Evolutionary conservation across 768 basidiomycete species (phyloP).

Genomic region (Chalciporus sphaerocephalus): DNA sequence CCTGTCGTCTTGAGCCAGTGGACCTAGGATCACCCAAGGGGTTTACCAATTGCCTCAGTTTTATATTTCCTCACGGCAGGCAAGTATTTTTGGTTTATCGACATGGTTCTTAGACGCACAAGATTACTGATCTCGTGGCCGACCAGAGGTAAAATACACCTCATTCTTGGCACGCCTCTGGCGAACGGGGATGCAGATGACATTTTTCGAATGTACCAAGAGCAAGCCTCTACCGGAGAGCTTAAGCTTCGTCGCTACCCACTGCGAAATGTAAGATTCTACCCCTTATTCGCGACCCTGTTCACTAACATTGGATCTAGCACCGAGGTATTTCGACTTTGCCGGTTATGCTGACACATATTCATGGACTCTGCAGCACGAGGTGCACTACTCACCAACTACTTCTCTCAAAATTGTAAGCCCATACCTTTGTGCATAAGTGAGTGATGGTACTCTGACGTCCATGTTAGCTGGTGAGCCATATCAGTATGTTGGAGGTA

Average conservation of each 20-base stretch:
- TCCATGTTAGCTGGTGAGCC: conserved; percentile 62
- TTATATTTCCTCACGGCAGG: conserved; percentile 46
- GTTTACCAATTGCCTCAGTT: conserved; percentile 40
- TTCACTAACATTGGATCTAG: conserved; percentile 34
- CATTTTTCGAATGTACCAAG: conserved; percentile 65
- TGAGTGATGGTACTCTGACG: conserved; percentile 1
- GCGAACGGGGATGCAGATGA: conserved; percentile 44
- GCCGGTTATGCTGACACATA: not conserved
- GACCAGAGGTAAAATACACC: conserved; percentile 56
- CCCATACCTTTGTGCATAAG: conserved; percentile 1
- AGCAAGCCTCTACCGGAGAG: conserved; percentile 50
- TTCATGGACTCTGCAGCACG: conserved; percentile 39
- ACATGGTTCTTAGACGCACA: not conserved
- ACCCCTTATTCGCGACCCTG: not conserved
- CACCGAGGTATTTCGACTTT: conserved; percentile 53
- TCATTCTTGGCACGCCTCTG: conserved; percentile 40
- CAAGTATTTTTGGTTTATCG: conserved; percentile 20
- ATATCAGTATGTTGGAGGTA: conserved; percentile 83
- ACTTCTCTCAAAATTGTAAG: conserved; percentile 83
- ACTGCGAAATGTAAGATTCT: conserved; percentile 51
- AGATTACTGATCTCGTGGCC: not conserved
- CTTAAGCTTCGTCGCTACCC: conserved; percentile 71
- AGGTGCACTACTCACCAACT: conserved; percentile 68
- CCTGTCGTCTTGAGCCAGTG: conserved; percentile 15
- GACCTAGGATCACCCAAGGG: conserved; percentile 19